Evolutionary conservation across 352 stramenopile genomes (phyloP).

Genomic region (Globisporangium perplexum): DNA sequence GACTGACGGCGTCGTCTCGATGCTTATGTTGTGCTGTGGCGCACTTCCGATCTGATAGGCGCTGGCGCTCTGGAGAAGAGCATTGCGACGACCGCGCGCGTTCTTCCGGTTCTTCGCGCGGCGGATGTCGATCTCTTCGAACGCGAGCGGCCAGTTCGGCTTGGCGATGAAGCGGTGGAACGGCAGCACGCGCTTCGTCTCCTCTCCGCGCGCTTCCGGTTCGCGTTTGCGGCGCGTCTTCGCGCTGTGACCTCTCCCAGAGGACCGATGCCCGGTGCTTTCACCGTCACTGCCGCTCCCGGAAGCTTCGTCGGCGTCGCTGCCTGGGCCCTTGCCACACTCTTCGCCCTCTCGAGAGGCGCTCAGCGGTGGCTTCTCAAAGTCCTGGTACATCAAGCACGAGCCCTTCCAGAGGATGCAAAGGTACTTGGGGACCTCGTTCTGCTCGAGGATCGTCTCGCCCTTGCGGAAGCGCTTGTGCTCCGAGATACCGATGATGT

Average conservation of each 20-base stretch:
- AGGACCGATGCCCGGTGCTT: background rate
- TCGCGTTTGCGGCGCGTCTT: conserved; percentile 2
- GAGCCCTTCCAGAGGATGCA: conserved; percentile 63
- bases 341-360: conserved; percentile 11
- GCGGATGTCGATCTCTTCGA: conserved; percentile 23
- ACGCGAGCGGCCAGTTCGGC: conserved; percentile 56
- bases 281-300: conserved; percentile 10
- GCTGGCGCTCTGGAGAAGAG: conserved; percentile 21
- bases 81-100: conserved; percentile 37
- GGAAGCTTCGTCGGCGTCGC: conserved; percentile 8
- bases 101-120: conserved; percentile 41
- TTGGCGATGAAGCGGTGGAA: conserved; percentile 60
- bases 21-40: background rate
- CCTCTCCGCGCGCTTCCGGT: background rate
- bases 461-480: conserved; percentile 60
- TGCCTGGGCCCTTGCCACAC: conserved; percentile 10
- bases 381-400: conserved; percentile 62
- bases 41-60: background rate
- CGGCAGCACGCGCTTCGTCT: conserved; percentile 25
- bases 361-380: conserved; percentile 36
- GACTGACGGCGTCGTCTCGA: conserved; percentile 9
- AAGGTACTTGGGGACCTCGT: conserved; percentile 42
- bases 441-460: conserved; percentile 57
- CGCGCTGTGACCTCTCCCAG: background rate
- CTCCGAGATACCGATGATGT: conserved; percentile 73